phyloP scores from a whole-genome alignment of 306 rosid species.

The Glycine latifolia region DNA sequence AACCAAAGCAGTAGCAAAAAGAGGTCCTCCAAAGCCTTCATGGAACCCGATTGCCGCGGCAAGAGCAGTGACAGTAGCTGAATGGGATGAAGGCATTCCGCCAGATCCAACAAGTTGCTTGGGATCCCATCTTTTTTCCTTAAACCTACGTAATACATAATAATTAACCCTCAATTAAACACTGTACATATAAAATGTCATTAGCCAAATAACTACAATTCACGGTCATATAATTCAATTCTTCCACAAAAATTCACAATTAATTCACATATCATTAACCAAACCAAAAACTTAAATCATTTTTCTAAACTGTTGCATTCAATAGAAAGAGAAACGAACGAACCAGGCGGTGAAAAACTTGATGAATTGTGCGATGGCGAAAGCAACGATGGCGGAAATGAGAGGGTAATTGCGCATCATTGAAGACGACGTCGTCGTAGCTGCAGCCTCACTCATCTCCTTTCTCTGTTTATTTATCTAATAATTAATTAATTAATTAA shows the following conservation, averaged over 20 bases:
- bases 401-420: conserved; percentile 78
- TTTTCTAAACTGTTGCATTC: not conserved
- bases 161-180: conserved; percentile 41
- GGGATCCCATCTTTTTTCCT: conserved; percentile 90
- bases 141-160: conserved; percentile 63
- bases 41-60: conserved; percentile 87
- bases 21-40: conserved; percentile 89
- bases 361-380: conserved; percentile 68
- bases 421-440: conserved; percentile 53
- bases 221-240: not conserved
- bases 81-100: conserved; percentile 99
- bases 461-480: not conserved
- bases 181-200: not conserved
- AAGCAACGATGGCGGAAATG: conserved; percentile 70
- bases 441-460: conserved; percentile 46
- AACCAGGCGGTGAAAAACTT: conserved; percentile 80
- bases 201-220: not conserved
- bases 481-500: not conserved
- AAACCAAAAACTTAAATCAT: not conserved
- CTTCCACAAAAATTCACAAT: not conserved
- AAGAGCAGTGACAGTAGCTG: conserved; percentile 95
- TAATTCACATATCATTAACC: conserved; percentile 2
- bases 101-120: conserved; percentile 91
- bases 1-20: conserved; percentile 79
- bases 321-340: conserved; percentile 36